These are phyloP conservation scores for Mortierella sp. DNA, from an alignment of 371 early-diverging fungal genomes.

Conservation along the genomic window DNA sequence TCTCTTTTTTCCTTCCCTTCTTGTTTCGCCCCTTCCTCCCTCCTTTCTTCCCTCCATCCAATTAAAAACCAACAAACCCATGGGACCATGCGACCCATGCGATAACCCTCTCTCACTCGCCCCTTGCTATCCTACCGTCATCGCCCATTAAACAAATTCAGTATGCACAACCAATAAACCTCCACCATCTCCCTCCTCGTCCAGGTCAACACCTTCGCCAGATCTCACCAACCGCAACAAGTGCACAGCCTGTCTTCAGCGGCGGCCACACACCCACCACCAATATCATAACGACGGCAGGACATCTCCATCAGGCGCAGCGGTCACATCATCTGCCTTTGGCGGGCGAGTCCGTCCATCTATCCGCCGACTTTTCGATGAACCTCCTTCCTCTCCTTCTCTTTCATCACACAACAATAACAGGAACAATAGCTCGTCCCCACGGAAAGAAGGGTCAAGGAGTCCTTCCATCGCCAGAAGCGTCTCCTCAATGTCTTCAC, in stretches of 20 bases:
- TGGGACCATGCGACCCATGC: background rate
- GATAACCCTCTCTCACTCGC: background rate
- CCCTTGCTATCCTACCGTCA: background rate
- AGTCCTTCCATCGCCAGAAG: conserved; percentile 1
- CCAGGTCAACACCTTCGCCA: background rate
- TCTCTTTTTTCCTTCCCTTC: background rate
- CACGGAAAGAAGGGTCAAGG: background rate
- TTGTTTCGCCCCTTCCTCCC: background rate
- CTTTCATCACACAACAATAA: background rate
- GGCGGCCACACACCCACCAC: conserved; percentile 15
- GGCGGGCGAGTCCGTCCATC: conserved; percentile 2
- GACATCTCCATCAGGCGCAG: conserved; percentile 5
- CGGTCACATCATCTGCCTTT: background rate
- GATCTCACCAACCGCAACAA: background rate
- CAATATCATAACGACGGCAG: conserved; percentile 2
- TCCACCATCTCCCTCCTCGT: conserved; percentile 1
- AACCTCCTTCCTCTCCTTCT: background rate
- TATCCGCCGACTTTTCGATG: conserved; percentile 12
- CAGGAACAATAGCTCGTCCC: background rate
- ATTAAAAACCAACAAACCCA: too few relatives aligned
- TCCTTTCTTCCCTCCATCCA: background rate
- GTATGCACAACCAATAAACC: background rate
- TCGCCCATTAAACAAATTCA: background rate
- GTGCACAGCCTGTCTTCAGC: conserved; percentile 1
- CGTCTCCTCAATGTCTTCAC: background rate